Conservation (phyloP, 768 basidiomycete species). For the Leccinellum luteum region DNA sequence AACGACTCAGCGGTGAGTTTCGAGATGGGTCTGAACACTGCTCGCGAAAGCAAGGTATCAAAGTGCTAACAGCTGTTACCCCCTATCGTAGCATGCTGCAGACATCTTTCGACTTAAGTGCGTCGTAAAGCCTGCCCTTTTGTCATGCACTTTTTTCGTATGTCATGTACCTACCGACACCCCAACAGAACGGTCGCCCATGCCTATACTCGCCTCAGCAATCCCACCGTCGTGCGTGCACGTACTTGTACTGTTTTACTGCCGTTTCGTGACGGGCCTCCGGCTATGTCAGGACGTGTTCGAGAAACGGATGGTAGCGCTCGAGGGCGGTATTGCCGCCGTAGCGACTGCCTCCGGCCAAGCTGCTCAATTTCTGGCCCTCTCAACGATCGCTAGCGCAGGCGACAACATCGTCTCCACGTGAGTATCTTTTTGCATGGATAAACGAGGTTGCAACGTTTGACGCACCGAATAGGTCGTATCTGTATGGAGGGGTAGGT, state of each 20-base stretch:
- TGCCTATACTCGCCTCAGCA: constrained; percentile 20
- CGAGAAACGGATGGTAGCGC: constrained; percentile 72
- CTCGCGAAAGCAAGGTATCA: no score
- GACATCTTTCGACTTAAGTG: no score
- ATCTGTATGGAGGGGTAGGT: constrained; percentile 20
- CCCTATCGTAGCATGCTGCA: no score
- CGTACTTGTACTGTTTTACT: not conserved
- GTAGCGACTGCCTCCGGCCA: constrained; percentile 75
- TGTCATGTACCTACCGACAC: no score
- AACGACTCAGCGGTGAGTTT: no score
- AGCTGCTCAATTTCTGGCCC: constrained; percentile 72
- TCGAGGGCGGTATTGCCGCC: constrained; percentile 79
- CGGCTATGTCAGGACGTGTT: constrained; percentile 57
- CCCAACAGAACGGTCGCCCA: no score
- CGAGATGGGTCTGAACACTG: no score
- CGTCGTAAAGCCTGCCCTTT: no score
- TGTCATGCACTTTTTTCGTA: no score
- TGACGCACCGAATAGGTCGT: constrained; percentile 8
- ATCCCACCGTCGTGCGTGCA: constrained; percentile 18
- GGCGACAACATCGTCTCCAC: constrained; percentile 81
- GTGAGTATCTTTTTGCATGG: constrained; percentile 47
- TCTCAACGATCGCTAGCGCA: constrained; percentile 53
- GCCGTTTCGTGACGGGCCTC: not conserved
- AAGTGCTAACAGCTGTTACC: no score
- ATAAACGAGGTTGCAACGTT: not conserved